Conservation (phyloP, 441 rosid species). For the Syzygium malaccense region DNA sequence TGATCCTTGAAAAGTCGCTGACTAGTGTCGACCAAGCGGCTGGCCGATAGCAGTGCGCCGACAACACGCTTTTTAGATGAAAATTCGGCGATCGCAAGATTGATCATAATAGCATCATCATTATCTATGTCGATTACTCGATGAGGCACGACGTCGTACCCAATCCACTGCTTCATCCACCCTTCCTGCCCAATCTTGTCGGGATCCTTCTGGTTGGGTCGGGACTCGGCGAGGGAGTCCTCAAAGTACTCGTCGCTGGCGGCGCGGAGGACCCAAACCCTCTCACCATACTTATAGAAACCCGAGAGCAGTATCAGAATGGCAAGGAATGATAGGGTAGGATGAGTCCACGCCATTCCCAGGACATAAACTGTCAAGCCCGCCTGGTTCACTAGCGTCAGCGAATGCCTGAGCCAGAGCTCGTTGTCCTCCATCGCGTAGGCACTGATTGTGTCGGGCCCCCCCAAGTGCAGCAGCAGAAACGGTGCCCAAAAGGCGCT, state of each 20-base stretch:
- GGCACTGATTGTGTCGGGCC: background rate
- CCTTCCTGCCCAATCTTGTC: too few relatives aligned
- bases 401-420: background rate
- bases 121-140: too few relatives aligned
- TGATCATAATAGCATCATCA: background rate
- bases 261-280: background rate
- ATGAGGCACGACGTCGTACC: too few relatives aligned
- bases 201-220: background rate
- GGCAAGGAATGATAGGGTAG: too few relatives aligned
- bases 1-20: background rate
- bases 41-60: background rate
- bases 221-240: background rate
- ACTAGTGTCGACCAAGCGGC: background rate
- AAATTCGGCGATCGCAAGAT: background rate
- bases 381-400: background rate
- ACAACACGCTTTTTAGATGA: background rate
- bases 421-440: background rate
- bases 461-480: background rate
- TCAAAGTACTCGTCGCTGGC: background rate
- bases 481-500: slow-evolving; percentile 24
- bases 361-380: background rate
- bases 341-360: background rate
- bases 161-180: too few relatives aligned
- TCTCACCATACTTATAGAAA: background rate
- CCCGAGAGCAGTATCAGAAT: background rate